Conservation (phyloP, 176 grass and related monocot genomes). For the Oryza meridionalis region DNA sequence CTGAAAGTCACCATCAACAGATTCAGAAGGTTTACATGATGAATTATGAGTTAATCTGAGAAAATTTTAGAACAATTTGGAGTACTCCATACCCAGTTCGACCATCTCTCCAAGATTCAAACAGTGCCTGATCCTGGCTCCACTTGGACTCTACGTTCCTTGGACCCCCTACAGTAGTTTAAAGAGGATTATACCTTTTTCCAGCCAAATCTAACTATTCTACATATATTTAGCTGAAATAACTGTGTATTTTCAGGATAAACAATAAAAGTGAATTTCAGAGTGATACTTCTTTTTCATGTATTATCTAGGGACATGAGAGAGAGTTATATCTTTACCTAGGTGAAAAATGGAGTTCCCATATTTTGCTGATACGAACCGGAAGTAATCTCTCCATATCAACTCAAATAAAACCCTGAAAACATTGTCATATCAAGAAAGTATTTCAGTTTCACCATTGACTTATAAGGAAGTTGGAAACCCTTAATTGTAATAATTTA, state of each 20-base stretch:
- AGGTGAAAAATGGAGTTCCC: constrained; percentile 91
- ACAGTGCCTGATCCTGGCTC: constrained; percentile 68
- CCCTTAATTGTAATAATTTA: neutral
- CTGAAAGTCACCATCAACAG: constrained; percentile 40
- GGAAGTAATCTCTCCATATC: constrained; percentile 99
- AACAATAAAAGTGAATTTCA: neutral
- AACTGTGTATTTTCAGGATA: neutral
- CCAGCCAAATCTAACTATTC: neutral
- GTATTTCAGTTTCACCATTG: neutral
- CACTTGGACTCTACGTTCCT: constrained; percentile 71
- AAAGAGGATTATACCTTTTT: neutral
- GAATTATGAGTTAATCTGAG: neutral
- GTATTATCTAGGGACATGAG: neutral
- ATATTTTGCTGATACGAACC: constrained; percentile 86
- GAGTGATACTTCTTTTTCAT: neutral
- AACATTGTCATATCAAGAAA: constrained; percentile 19
- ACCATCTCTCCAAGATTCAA: constrained; percentile 86
- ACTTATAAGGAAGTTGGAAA: no score
- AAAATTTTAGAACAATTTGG: constrained; percentile 5
- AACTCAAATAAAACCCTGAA: constrained; percentile 97
- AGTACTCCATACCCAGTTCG: constrained; percentile 63
- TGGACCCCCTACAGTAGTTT: constrained; percentile 65
- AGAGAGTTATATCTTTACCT: constrained; percentile 45
- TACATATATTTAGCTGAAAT: neutral
- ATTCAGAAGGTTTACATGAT: constrained; percentile 9